Evolutionary conservation across 352 stramenopile genomes (phyloP).

Genomic region (Globisporangium alternatum): DNA sequence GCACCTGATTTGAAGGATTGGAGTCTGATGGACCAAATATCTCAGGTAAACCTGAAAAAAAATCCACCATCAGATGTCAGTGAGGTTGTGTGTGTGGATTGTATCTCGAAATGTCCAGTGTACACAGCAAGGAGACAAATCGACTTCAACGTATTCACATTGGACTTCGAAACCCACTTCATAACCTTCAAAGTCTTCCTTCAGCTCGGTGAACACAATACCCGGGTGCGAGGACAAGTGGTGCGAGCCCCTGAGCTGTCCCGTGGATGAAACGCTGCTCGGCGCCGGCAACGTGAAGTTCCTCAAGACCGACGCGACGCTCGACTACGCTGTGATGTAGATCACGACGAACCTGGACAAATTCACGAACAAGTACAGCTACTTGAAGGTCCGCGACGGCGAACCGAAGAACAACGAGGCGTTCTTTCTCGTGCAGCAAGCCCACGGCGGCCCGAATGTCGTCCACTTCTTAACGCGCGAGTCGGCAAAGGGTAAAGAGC

Average conservation of each 20-base stretch:
- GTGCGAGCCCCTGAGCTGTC: constrained; percentile 24
- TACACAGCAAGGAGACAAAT: too few species aligned
- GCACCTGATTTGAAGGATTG: too few species aligned
- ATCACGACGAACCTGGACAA: constrained; percentile 30
- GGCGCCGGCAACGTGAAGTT: constrained; percentile 38
- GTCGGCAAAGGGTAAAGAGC: too few species aligned
- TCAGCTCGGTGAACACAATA: too few species aligned
- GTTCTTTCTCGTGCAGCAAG: constrained; percentile 59
- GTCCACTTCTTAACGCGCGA: not conserved
- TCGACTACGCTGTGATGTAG: constrained; percentile 65
- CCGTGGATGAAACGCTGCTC: constrained; percentile 4
- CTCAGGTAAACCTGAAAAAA: too few species aligned
- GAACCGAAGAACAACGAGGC: constrained; percentile 38
- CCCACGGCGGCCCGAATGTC: constrained; percentile 48
- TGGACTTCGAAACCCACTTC: too few species aligned
- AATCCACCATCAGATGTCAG: too few species aligned
- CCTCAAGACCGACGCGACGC: constrained; percentile 24
- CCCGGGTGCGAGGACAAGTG: constrained; percentile 21
- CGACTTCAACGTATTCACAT: too few species aligned
- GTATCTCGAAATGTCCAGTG: too few species aligned
- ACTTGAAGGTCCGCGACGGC: constrained; percentile 39
- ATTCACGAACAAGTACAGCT: constrained; percentile 42
- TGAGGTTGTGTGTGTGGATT: too few species aligned
- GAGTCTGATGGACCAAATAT: too few species aligned
- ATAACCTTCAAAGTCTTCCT: too few species aligned